Base-by-base conservation (phyloP, 1,139 yeast species). In the Diutina siamensis region DNA sequence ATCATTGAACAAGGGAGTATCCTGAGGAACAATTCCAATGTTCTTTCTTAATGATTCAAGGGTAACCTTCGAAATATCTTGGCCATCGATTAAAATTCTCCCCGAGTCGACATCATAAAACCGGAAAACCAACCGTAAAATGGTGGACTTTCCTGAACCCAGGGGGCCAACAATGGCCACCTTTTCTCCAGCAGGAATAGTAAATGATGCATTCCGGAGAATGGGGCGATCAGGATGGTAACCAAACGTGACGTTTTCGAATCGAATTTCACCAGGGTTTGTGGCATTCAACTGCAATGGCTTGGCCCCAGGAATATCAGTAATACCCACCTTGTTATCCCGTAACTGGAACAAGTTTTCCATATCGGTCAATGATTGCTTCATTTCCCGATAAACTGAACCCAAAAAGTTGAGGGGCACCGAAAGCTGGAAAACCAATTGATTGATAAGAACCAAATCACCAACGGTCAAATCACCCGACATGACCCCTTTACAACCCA, bases 21-120 rank as follows among this genome's bases (percentile, higher is more conserved):
- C 99, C 62, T 92, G 99, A 1, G 99, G 98, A 2, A 92, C 98
- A 25, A 92, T 94, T 31, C 97, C 98, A 51, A 92, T 77, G 7
- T 77, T 67, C 47, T 62, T 66, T 52, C 98, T 71, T 47, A 94
- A 68, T 7, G 92, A 78, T 46, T 85, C 92, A 45, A 94, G 60
- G 36, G 82, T 81, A 40, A 89, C 80, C 47, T 80, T 76, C 44
- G 80, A 71, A 46, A 94, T 79, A 61, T 94, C 97, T 57, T 86
- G 95, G 1, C 95, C 96, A 62, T 94, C 96, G 48, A 92, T 78
- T 40, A 81, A 62, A 46, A 92, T 86, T 44, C 87, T 66, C 12
- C 98, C 98, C 33, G 69, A 64, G 44, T 74, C 71, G 2, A 86
- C 83, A 57, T 92, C 98, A 61, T 88, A 92, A 59, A 89, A 89